Conservation (phyloP, 805 yeast species). For the Teunomyces funiuensis region DNA sequence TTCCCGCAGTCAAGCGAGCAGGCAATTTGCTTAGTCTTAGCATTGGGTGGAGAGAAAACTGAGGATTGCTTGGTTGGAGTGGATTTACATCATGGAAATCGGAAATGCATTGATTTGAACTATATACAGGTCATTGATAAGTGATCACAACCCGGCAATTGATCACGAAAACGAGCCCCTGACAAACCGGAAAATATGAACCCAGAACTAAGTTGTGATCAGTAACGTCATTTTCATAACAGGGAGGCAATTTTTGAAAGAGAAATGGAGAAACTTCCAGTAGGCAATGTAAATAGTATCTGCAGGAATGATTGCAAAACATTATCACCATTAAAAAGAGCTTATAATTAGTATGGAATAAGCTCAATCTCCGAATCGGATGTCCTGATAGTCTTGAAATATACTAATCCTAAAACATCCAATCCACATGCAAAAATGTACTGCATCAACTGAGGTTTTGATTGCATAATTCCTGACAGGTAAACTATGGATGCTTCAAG, state of each 20-base stretch:
- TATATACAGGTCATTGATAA: not conserved
- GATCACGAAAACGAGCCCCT: no score
- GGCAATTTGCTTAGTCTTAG: not conserved
- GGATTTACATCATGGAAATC: not conserved
- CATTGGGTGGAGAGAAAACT: not conserved
- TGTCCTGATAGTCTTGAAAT: not conserved
- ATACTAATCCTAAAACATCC: constrained; percentile 1
- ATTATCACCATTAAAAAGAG: not conserved
- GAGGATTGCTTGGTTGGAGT: no score
- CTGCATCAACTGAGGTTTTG: not conserved
- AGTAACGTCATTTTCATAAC: not conserved
- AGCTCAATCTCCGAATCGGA: not conserved
- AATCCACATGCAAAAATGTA: not conserved
- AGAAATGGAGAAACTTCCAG: not conserved
- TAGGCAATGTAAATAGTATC: not conserved
- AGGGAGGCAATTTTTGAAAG: no score
- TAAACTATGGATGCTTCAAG: not conserved
- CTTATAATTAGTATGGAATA: not conserved
- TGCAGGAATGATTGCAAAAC: constrained; percentile 5
- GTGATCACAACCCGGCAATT: not conserved
- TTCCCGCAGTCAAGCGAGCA: not conserved
- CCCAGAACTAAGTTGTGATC: no score
- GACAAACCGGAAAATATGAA: no score
- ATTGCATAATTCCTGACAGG: not conserved
- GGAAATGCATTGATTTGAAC: not conserved